Conservation (phyloP, 2,329 filamentous ascomycete species). For the Epichloe hybrida region DNA sequence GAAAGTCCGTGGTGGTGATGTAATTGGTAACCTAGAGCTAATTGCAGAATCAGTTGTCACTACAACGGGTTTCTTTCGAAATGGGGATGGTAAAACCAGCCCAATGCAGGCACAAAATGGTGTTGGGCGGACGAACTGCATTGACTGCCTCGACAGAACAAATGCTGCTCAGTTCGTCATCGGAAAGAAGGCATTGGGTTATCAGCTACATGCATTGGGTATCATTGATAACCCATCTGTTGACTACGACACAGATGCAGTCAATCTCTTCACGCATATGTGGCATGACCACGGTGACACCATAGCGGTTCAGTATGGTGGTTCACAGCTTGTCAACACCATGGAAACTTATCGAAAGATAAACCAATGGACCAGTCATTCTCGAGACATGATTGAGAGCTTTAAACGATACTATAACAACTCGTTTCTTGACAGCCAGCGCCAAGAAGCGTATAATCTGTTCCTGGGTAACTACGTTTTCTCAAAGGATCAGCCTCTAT, state of each 20-base stretch:
- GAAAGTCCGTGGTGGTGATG: slow-evolving; percentile 83
- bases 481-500: slow-evolving; percentile 73
- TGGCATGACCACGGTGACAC: slow-evolving; percentile 96
- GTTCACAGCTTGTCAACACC: slow-evolving; percentile 93
- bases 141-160: slow-evolving; percentile 91
- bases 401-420: slow-evolving; percentile 99
- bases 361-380: slow-evolving; percentile 97
- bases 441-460: slow-evolving; percentile 94
- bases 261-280: slow-evolving; percentile 96
- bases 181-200: slow-evolving; percentile 80
- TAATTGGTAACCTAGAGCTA: slow-evolving; percentile 78
- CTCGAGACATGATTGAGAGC: slow-evolving; percentile 95
- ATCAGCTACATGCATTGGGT: slow-evolving; percentile 84
- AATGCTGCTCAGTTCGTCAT: slow-evolving; percentile 98
- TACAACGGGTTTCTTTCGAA: slow-evolving; percentile 88
- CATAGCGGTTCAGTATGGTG: slow-evolving; percentile 94
- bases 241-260: slow-evolving; percentile 88
- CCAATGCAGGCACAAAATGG: slow-evolving; percentile 69
- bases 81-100: slow-evolving; percentile 59
- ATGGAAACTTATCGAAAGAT: slow-evolving; percentile 99
- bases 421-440: slow-evolving; percentile 91
- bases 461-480: slow-evolving; percentile 97
- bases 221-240: slow-evolving; percentile 68
- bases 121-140: slow-evolving; percentile 89
- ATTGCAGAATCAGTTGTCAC: slow-evolving; percentile 81